Base-by-base conservation (phyloP, 1,284 basidiomycete species). In the Coniophora puteana region DNA sequence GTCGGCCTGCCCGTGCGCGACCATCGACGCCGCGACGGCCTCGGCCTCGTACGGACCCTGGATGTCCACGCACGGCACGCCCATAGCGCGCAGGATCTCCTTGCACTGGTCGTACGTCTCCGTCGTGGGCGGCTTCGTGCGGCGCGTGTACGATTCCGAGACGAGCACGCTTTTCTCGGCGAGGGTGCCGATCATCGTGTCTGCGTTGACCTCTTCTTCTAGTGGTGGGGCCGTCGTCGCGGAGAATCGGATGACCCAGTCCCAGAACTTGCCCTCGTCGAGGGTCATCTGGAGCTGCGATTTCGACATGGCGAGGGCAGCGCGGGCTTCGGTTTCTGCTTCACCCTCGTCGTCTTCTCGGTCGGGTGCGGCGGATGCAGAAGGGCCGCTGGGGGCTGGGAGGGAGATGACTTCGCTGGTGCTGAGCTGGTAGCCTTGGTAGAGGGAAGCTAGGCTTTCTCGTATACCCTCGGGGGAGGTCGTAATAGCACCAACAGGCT, bases 31-130 rank as follows among this genome's bases (percentile, higher is more conserved):
- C 1, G 89, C 90, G 17, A 93, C 63, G 1, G 86, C 89, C 61
- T 94, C 91, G 0, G 85, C 91, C 57, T 94, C 91, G 48, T 75
- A 83, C 0, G 82, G 76, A 0, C 81, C 80, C 1, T 65, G 62
- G 5, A 83, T 68, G 10, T 84, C 75, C 23, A 93, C 57, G 51
- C 82, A 84, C 0, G 84, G 83, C 1, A 93, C 71, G 12, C 90
- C 89, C 81, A 93, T 83, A 0, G 81, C 80, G 17, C 59, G 52
- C 4, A 93, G 53, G 13, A 93, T 74, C 36, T 74, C 69, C 50
- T 70, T 80, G 47, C 74, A 73, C 51, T 90, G 78, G 0, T 64
- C 58, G 51, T 86, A 90, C 1, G 81, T 88, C 31, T 68, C 59
- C 7, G 58, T 29, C 0, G 78, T 81, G 0, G 88, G 84, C 2